Evolutionary conservation across 2,329 filamentous ascomycete genomes (phyloP).

Genomic region (Fusarium sp.): DNA sequence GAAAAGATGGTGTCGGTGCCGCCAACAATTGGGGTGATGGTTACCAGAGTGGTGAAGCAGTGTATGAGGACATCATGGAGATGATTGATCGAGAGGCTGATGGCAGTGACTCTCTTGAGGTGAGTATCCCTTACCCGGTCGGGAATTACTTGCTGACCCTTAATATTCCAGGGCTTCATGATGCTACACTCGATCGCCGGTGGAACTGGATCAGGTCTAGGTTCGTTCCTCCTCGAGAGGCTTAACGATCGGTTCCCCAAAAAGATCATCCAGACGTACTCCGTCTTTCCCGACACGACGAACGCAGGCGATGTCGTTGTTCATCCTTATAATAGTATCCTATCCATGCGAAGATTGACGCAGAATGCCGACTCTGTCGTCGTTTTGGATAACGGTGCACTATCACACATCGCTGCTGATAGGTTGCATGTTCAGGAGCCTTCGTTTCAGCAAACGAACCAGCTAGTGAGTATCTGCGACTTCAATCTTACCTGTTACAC

Average conservation of each 20-base stretch:
- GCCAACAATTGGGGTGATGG: constrained; percentile 99
- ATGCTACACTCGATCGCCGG: constrained; percentile 97
- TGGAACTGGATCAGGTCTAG: constrained; percentile 94
- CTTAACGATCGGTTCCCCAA: constrained; percentile 98
- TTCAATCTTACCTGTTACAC: neutral
- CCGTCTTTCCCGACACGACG: constrained; percentile 95
- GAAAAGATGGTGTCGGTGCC: constrained; percentile 91
- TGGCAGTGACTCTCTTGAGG: constrained; percentile 95
- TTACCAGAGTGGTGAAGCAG: constrained; percentile 89
- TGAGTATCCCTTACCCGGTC: constrained; percentile 10
- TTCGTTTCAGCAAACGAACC: constrained; percentile 97
- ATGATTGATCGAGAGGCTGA: constrained; percentile 99
- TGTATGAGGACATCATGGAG: constrained; percentile 97
- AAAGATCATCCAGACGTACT: constrained; percentile 99
- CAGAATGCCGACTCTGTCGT: constrained; percentile 98
- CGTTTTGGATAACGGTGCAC: constrained; percentile 93
- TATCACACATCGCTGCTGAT: constrained; percentile 94
- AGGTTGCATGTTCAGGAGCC: constrained; percentile 94
- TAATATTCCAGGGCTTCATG: constrained; percentile 83
- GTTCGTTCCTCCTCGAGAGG: constrained; percentile 92
- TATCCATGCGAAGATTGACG: constrained; percentile 89
- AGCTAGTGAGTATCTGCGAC: constrained; percentile 71
- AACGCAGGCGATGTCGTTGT: constrained; percentile 92
- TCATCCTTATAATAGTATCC: constrained; percentile 96
- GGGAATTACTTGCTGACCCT: constrained; percentile 1